Evolutionary conservation across 2,329 filamentous ascomycete species (phyloP).

Genomic region (Harringtonia lauricola): DNA sequence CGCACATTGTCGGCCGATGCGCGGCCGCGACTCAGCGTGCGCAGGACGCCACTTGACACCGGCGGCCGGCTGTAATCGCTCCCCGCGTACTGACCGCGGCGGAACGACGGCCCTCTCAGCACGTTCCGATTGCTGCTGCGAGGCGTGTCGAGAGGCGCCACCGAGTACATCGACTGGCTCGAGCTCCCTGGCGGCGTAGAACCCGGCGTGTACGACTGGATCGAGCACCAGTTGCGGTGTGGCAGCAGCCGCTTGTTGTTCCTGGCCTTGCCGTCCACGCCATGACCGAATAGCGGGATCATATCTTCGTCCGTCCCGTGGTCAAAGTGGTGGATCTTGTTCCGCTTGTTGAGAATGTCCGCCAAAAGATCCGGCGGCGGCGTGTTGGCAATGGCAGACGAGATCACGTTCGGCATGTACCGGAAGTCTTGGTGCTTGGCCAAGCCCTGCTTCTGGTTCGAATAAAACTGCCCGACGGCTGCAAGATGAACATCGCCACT

Average conservation of each 20-base stretch:
- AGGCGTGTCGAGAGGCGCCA: slow-evolving; percentile 27
- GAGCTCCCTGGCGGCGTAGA: slow-evolving; percentile 63
- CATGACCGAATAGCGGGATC: slow-evolving; percentile 84
- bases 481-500: slow-evolving; percentile 90
- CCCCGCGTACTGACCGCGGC: slow-evolving; percentile 1
- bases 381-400: slow-evolving; percentile 86
- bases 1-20: slow-evolving; percentile 25
- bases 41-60: slow-evolving; percentile 33
- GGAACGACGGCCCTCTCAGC: slow-evolving; percentile 23
- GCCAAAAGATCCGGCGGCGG: slow-evolving; percentile 81
- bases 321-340: slow-evolving; percentile 66
- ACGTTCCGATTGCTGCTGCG: slow-evolving; percentile 24
- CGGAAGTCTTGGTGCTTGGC: slow-evolving; percentile 85
- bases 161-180: slow-evolving; percentile 34
- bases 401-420: slow-evolving; percentile 94
- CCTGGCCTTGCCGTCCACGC: slow-evolving; percentile 77
- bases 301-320: slow-evolving; percentile 83
- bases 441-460: slow-evolving; percentile 68
- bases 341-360: slow-evolving; percentile 86
- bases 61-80: slow-evolving; percentile 29
- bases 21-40: slow-evolving; percentile 26
- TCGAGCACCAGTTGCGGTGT: slow-evolving; percentile 91
- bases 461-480: slow-evolving; percentile 90
- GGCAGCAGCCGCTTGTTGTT: slow-evolving; percentile 88
- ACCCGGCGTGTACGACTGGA: slow-evolving; percentile 72